A percentile compares a stretch with the other conserved stretches of the same genome.
Conservation (phyloP, 306 rosid species). For the Carpinus viminea region DNA sequence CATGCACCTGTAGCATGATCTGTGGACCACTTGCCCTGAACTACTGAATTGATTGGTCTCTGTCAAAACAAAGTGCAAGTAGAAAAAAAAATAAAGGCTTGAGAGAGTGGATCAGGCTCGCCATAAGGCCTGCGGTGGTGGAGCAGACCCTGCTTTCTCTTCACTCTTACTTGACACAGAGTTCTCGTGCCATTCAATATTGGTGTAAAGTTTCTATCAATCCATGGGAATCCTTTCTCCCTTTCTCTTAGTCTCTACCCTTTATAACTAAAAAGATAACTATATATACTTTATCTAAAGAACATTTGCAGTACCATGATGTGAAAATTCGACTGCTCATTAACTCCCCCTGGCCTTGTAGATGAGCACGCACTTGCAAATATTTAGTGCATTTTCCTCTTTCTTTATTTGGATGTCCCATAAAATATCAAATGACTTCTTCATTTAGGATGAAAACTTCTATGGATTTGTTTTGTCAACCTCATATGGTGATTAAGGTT, state of each 20-base stretch:
- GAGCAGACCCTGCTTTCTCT: slow-evolving; percentile 21
- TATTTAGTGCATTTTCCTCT: background rate
- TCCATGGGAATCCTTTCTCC: slow-evolving; percentile 3
- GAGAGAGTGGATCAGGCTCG: slow-evolving; percentile 16
- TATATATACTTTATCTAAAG: slow-evolving; percentile 39
- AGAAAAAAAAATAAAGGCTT: background rate
- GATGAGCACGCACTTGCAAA: background rate
- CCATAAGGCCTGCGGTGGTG: slow-evolving; percentile 42
- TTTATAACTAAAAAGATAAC: slow-evolving; percentile 26
- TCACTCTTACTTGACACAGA: background rate
- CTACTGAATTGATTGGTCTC: slow-evolving; percentile 36
- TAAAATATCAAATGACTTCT: background rate
- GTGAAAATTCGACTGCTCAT: slow-evolving; percentile 13
- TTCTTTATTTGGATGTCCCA: background rate
- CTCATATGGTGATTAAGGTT: too few relatives aligned
- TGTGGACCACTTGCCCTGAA: slow-evolving; percentile 25
- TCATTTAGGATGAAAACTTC: background rate
- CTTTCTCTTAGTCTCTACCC: slow-evolving; percentile 23
- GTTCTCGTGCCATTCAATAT: background rate
- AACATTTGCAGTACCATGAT: slow-evolving; percentile 39
- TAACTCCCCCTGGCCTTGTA: background rate
- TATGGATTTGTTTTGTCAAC: too few relatives aligned
- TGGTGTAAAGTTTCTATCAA: slow-evolving; percentile 27
- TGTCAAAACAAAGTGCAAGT: slow-evolving; percentile 34
- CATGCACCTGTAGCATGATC: background rate